phyloP scores from a whole-genome alignment of 2,329 filamentous ascomycete genomes.

The Aureobasidium mangrovei region DNA sequence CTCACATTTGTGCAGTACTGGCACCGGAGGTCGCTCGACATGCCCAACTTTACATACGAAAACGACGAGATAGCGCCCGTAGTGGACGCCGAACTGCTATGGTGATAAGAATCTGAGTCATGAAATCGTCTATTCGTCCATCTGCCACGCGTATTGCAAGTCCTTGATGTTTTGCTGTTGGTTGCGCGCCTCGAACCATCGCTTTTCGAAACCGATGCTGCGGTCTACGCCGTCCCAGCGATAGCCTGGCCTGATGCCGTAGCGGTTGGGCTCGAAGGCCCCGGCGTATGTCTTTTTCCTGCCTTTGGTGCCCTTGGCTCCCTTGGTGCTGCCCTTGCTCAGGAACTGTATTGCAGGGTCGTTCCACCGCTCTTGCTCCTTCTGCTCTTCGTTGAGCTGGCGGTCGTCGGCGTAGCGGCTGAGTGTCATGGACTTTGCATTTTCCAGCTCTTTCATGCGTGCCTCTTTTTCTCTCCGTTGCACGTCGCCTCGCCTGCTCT shows the following conservation, averaged over 20 bases:
- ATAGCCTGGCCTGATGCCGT: constrained; percentile 86
- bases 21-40: constrained; percentile 41
- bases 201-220: constrained; percentile 83
- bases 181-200: constrained; percentile 86
- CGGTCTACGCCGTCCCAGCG: constrained; percentile 96
- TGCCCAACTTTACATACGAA: constrained; percentile 18
- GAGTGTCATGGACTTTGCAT: constrained; percentile 74
- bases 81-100: constrained; percentile 41
- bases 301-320: constrained; percentile 48
- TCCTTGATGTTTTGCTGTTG: constrained; percentile 65
- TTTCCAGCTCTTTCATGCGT: constrained; percentile 59
- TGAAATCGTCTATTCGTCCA: constrained; percentile 62
- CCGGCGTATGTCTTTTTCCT: constrained; percentile 63
- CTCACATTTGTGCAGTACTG: constrained; percentile 44
- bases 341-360: constrained; percentile 85
- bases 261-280: constrained; percentile 77
- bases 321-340: constrained; percentile 43
- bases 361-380: constrained; percentile 73
- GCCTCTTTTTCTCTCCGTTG: constrained; percentile 61
- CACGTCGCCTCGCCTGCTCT: constrained; percentile 74
- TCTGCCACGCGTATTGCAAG: constrained; percentile 89
- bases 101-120: constrained; percentile 27
- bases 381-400: constrained; percentile 76
- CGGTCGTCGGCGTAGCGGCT: constrained; percentile 76
- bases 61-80: constrained; percentile 31